These are phyloP conservation scores for Xanthoconium separans DNA, from an alignment of 1,284 basidiomycete genomes.

Conservation along the genomic window DNA sequence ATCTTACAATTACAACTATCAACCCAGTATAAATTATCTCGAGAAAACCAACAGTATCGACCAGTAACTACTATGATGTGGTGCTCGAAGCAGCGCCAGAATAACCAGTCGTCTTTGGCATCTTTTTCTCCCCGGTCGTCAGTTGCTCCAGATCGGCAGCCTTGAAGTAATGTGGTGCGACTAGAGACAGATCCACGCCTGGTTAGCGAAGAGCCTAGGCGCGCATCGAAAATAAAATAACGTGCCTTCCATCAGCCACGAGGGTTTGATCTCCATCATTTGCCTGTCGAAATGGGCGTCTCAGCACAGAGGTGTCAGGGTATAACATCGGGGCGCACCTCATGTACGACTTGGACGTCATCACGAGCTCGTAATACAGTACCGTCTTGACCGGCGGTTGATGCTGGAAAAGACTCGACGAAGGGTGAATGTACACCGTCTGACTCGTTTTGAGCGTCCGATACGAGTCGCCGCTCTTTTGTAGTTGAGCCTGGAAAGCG, in stretches of 20 bases:
- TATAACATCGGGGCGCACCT: constrained; percentile 39
- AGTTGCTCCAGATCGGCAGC: constrained; percentile 83
- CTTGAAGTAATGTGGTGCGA: constrained; percentile 95
- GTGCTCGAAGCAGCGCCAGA: constrained; percentile 23
- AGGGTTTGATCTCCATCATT: constrained; percentile 96
- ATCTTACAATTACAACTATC: too few species aligned
- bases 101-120: constrained; percentile 66
- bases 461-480: constrained; percentile 92
- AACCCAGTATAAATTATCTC: too few species aligned
- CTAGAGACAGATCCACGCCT: constrained; percentile 37
- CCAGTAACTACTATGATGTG: constrained; percentile 11
- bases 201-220: not conserved
- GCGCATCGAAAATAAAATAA: constrained; percentile 10
- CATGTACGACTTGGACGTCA: constrained; percentile 87
- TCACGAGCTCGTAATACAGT: constrained; percentile 92
- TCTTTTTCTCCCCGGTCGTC: constrained; percentile 82
- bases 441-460: constrained; percentile 93
- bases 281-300: constrained; percentile 59
- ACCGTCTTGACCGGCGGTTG: constrained; percentile 92
- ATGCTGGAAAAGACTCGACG: constrained; percentile 91
- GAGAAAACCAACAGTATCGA: too few species aligned
- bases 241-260: constrained; percentile 90
- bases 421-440: constrained; percentile 96
- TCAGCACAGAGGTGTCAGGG: not conserved
- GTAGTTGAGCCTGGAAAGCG: constrained; percentile 67